phyloP scores from a whole-genome alignment of 2,329 filamentous ascomycete genomes.

The Chaetomium sp. region DNA sequence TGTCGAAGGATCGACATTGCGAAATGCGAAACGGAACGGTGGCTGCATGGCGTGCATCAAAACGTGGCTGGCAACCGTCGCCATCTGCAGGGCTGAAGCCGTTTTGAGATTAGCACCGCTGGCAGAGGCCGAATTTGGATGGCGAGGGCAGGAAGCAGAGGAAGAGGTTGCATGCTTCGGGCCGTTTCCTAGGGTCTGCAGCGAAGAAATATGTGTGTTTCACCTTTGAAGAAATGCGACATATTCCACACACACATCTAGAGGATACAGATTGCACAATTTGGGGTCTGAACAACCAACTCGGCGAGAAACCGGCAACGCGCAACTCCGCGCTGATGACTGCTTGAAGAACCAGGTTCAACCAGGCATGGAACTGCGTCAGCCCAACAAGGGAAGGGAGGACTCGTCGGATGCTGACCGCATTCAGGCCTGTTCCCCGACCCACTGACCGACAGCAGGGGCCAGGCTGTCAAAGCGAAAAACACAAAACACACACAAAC shows the following conservation, averaged over 20 bases:
- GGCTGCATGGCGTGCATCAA: conserved; percentile 12
- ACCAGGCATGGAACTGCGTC: background rate
- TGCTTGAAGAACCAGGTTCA: background rate
- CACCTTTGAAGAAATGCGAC: background rate
- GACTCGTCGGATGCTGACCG: background rate
- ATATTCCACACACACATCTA: background rate
- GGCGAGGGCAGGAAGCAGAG: background rate
- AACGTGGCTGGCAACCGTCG: conserved; percentile 3
- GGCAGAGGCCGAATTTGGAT: background rate
- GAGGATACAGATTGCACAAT: background rate
- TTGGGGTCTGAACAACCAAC: background rate
- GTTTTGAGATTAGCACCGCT: conserved; percentile 9
- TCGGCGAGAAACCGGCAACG: background rate
- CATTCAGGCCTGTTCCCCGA: background rate
- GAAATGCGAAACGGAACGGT: background rate
- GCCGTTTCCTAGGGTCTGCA: conserved; percentile 15
- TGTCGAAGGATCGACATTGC: background rate
- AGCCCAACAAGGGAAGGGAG: background rate
- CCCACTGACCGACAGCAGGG: background rate
- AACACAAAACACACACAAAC: background rate
- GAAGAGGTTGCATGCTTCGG: conserved; percentile 22
- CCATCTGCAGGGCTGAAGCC: conserved; percentile 9
- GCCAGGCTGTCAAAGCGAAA: background rate
- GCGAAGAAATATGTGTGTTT: background rate
- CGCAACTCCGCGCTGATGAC: background rate